Percentiles rank a stretch among this genome's conserved stretches.
phyloP scores from a whole-genome alignment of 306 rosid genomes.

The Citrullus colocynthis region DNA sequence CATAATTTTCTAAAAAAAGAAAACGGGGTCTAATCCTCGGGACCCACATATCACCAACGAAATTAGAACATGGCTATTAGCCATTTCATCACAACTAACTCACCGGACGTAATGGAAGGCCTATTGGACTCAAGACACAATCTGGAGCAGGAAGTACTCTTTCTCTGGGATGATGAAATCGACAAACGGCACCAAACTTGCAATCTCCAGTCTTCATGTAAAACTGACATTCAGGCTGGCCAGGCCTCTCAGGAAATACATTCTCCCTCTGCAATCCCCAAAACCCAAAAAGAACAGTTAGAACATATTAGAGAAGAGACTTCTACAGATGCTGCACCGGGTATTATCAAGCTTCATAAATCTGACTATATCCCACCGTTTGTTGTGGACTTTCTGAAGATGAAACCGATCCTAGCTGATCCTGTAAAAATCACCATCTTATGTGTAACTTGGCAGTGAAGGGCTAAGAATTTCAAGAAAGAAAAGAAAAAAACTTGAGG shows the following conservation, averaged over 20 bases:
- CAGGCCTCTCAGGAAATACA: slow-evolving; percentile 96
- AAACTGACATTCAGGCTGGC: slow-evolving; percentile 95
- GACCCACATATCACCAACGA: not conserved
- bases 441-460: slow-evolving; percentile 8
- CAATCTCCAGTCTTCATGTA: slow-evolving; percentile 99
- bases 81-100: slow-evolving; percentile 34
- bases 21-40: not conserved
- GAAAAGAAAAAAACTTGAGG: not conserved
- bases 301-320: slow-evolving; percentile 52
- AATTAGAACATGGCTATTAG: not conserved
- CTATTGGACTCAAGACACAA: slow-evolving; percentile 81
- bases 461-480: not conserved
- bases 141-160: slow-evolving; percentile 83
- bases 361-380: slow-evolving; percentile 47
- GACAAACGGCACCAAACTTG: slow-evolving; percentile 91
- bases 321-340: slow-evolving; percentile 61
- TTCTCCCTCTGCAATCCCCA: slow-evolving; percentile 80
- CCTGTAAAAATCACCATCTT: slow-evolving; percentile 40
- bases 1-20: not conserved
- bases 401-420: slow-evolving; percentile 75
- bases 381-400: slow-evolving; percentile 68
- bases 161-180: slow-evolving; percentile 92
- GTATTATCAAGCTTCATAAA: slow-evolving; percentile 45
- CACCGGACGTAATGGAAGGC: slow-evolving; percentile 92
- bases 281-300: slow-evolving; percentile 59